Conservation (phyloP, 208 protist genomes). For the Porcisia deanei region DNA sequence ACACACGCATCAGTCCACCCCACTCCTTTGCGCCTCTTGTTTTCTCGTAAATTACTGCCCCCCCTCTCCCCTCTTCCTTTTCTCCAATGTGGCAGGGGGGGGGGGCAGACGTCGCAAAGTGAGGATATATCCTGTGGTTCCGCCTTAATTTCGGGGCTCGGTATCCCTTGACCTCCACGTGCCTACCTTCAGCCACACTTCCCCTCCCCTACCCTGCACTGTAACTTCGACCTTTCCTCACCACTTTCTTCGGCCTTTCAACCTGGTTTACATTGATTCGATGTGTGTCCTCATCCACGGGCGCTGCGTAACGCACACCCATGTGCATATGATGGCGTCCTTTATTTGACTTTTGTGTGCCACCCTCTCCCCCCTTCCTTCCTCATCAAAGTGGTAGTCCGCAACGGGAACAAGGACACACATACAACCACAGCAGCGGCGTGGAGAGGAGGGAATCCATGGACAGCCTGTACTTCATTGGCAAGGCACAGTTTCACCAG, state of each 20-base stretch:
- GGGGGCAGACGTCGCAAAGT: too few relatives aligned
- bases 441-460: slow-evolving; percentile 22
- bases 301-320: neutral
- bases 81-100: too few relatives aligned
- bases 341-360: neutral
- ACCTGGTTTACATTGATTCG: neutral
- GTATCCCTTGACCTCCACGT: too few relatives aligned
- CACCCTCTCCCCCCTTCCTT: neutral
- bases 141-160: too few relatives aligned
- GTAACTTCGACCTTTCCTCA: too few relatives aligned
- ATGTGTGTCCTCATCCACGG: neutral
- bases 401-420: neutral
- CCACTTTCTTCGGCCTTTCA: neutral
- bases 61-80: neutral
- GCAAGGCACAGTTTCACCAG: slow-evolving; percentile 81
- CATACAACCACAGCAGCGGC: neutral
- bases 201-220: too few relatives aligned
- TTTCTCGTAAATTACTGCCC: neutral
- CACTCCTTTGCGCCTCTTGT: neutral
- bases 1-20: neutral
- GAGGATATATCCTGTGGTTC: too few relatives aligned
- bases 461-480: slow-evolving; percentile 75
- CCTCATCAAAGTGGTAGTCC: neutral
- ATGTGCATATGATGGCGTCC: neutral
- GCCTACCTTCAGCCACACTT: too few relatives aligned